Evolutionary conservation across 345 rosid genomes (phyloP), one percentile per base, ranked within the genome.

Genomic region (Barbarea vulgaris): DNA sequence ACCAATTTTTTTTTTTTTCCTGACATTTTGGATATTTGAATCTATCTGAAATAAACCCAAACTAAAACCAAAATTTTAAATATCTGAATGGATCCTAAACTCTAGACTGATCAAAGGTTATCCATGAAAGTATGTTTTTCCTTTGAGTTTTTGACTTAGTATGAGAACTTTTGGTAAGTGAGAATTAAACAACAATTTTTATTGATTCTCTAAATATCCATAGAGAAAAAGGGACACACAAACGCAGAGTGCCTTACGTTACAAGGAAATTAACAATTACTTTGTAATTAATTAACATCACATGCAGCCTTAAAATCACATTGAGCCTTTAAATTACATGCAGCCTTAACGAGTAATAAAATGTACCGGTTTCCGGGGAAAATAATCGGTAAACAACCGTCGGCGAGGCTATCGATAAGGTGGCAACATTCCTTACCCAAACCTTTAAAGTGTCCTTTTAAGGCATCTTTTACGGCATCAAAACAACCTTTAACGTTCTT

Each of bases 401-500:
- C 52, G 19, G 21, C 9, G 15, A 72, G 39, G 39, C 69, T 52
- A 36, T 27, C 4, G 18, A 72, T 34, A n/a, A 24, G n/a, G 28
- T 51, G 51, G 5, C 69, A 72, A 36, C 69, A 72, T n/a, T 72
- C 61, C 30, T 62, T 61, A 50, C 52, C 61, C 28, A 72, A 37
- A 25, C 41, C 41, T 17, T 28, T 25, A 39, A 37, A 5, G 4
- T 62, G 11, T 50, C 44, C 69, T 50, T 51, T 27, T 0, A 3
- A 0, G 19, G 11, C 76, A 24, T 18, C 13, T 25, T 62, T 50
- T 14, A 72, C 39, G 4, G 69, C 69, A 19, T 72, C 76, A 14
- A 50, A 1, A 63, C 69, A 72, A 24, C 76, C 76, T 37, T 50
- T 12, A 4, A 61, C 52, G 7, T 6, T 27, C 30, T 10, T 62